A percentile compares a stretch with the other conserved stretches of the same genome.
Conservation (phyloP, 495 filamentous ascomycete species). For the Penicillium macrosclerotiorum region DNA sequence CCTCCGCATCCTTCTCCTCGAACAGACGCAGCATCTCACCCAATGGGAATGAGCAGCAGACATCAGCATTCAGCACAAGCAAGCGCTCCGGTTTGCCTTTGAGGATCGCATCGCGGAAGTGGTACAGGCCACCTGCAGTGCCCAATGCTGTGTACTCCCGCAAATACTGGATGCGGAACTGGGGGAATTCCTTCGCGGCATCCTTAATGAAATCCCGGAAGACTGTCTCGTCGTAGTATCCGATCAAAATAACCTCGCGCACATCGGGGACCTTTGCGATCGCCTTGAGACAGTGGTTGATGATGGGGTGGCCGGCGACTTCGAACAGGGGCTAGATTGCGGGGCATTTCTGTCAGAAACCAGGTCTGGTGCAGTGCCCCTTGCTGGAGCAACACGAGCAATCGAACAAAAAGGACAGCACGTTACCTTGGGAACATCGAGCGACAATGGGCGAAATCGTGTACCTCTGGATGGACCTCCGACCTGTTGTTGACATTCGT, state of each 20-base stretch:
- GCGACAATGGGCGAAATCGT: slow-evolving; percentile 90
- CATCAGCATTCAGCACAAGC: slow-evolving; percentile 97
- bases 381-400: not conserved
- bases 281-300: slow-evolving; percentile 94
- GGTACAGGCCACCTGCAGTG: slow-evolving; percentile 95
- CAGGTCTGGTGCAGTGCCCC: not conserved
- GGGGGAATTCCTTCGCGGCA: slow-evolving; percentile 75
- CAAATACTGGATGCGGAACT: slow-evolving; percentile 90
- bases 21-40: slow-evolving; percentile 92
- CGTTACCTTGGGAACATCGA: slow-evolving; percentile 95
- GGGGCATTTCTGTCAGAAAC: slow-evolving; percentile 16
- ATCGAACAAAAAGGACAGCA: slow-evolving; percentile 3
- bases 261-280: slow-evolving; percentile 89
- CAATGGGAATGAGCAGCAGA: slow-evolving; percentile 98
- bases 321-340: slow-evolving; percentile 89
- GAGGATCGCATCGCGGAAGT: slow-evolving; percentile 98
- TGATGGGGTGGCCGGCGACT: slow-evolving; percentile 95
- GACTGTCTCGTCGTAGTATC: slow-evolving; percentile 96
- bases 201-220: slow-evolving; percentile 99
- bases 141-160: slow-evolving; percentile 97
- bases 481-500: slow-evolving; percentile 57
- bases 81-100: slow-evolving; percentile 92
- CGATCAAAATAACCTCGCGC: slow-evolving; percentile 94
- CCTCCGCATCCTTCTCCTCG: slow-evolving; percentile 94
- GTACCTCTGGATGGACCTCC: slow-evolving; percentile 94